A percentile compares a stretch with the other conserved stretches of the same genome.
Evolutionary conservation across 2,329 filamentous ascomycete genomes (phyloP).

Genomic region (Xylariaceae sp.): DNA sequence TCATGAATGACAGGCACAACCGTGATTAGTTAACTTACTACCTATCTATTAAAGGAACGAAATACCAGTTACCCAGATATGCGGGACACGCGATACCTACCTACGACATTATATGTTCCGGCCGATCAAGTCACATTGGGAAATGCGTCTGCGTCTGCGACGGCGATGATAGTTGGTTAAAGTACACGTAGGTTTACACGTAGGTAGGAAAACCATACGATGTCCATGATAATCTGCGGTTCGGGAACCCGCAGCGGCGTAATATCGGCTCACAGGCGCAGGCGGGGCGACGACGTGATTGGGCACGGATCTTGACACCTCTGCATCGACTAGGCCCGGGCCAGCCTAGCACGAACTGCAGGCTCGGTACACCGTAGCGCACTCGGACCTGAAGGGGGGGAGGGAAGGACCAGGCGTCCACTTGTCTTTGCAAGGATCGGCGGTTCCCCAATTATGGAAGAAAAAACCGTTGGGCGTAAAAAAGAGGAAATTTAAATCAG

Average conservation of each 20-base stretch:
- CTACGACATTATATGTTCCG: background rate
- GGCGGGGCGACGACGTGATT: constrained; percentile 8
- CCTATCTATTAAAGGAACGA: background rate
- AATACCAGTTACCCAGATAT: background rate
- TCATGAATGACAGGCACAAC: constrained; percentile 4
- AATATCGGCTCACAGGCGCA: background rate
- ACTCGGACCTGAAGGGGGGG: constrained; percentile 15
- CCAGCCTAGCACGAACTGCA: background rate
- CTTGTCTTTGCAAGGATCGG: constrained; percentile 10
- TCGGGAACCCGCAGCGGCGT: background rate
- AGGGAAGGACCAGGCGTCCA: background rate
- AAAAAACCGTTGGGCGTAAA: background rate
- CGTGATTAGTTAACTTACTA: background rate
- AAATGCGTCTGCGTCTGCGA: background rate
- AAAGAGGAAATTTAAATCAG: background rate
- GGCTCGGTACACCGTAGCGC: background rate
- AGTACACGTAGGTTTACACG: background rate
- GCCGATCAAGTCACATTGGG: background rate
- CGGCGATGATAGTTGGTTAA: background rate
- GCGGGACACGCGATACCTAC: too few species aligned
- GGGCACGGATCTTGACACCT: background rate
- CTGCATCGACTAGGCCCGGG: background rate
- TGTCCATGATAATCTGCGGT: background rate
- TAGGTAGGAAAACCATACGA: background rate
- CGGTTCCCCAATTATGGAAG: constrained; percentile 17